These are phyloP conservation scores for Gryganskiella cystojenkinii DNA, from an alignment of 192 early-diverging fungal genomes.

Conservation along the genomic window DNA sequence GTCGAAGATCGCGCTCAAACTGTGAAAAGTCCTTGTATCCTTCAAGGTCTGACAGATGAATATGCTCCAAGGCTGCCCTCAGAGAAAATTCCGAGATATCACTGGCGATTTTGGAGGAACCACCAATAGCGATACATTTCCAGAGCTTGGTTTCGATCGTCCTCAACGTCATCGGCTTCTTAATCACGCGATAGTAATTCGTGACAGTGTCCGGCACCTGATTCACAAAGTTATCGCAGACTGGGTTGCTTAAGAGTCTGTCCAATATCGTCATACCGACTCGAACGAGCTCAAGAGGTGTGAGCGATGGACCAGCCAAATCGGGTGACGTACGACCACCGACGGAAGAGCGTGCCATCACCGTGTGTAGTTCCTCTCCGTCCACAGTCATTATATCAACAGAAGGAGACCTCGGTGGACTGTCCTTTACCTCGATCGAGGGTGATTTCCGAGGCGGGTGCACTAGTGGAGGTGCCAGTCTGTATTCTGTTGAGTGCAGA, in stretches of 20 bases:
- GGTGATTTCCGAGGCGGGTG: too few relatives aligned
- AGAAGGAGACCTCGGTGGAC: too few relatives aligned
- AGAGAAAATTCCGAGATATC: too few relatives aligned
- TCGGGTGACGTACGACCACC: neutral
- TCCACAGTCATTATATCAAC: too few relatives aligned
- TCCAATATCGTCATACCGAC: constrained; percentile 27
- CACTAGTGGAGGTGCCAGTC: too few relatives aligned
- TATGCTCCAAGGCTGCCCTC: neutral
- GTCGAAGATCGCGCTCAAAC: constrained; percentile 57
- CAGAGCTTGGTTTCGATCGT: constrained; percentile 61
- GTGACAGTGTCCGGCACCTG: constrained; percentile 45
- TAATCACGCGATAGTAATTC: constrained; percentile 59
- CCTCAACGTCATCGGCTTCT: constrained; percentile 56
- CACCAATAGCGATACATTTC: constrained; percentile 29
- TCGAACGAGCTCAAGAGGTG: constrained; percentile 31
- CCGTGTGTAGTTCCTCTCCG: too few relatives aligned
- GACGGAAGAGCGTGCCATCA: too few relatives aligned
- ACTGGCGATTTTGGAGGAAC: neutral
- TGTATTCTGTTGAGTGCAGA: too few relatives aligned
- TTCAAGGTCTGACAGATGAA: neutral
- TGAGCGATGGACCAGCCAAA: neutral
- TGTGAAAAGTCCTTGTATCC: constrained; percentile 61
- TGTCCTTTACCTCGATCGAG: too few relatives aligned
- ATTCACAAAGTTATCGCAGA: constrained; percentile 32
- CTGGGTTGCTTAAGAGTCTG: constrained; percentile 20